phyloP scores from a whole-genome alignment of 2,329 filamentous ascomycete species.

The Aureobasidium lini region DNA sequence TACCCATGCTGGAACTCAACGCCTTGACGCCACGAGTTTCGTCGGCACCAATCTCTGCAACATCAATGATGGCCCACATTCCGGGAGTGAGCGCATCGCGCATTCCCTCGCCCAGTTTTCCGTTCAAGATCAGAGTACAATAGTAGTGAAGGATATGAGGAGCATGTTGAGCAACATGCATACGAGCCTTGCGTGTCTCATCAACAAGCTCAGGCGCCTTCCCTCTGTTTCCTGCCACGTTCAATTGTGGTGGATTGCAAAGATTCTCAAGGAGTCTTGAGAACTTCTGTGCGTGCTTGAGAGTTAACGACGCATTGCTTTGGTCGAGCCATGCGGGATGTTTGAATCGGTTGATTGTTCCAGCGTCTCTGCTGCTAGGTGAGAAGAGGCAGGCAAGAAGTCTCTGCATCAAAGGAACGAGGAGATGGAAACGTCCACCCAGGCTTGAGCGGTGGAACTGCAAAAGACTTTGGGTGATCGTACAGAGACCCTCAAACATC shows the following conservation, averaged over 20 bases:
- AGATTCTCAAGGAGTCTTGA: slow-evolving; percentile 52
- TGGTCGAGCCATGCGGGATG: slow-evolving; percentile 28
- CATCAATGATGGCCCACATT: slow-evolving; percentile 46
- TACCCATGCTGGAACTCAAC: slow-evolving; percentile 46
- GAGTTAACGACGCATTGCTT: slow-evolving; percentile 23
- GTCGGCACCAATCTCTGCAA: slow-evolving; percentile 35
- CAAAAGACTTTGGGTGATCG: slow-evolving; percentile 45
- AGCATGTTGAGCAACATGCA: slow-evolving; percentile 50
- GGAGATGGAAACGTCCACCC: slow-evolving; percentile 53
- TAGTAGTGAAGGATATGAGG: slow-evolving; percentile 53
- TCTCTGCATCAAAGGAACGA: slow-evolving; percentile 48
- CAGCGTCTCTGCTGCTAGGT: slow-evolving; percentile 25
- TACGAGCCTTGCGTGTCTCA: slow-evolving; percentile 51
- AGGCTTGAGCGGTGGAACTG: slow-evolving; percentile 52
- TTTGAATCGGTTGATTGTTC: slow-evolving; percentile 18
- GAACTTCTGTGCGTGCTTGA: slow-evolving; percentile 42
- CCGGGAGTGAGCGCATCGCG: slow-evolving; percentile 46
- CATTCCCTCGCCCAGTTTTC: slow-evolving; percentile 43
- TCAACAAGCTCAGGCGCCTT: slow-evolving; percentile 43
- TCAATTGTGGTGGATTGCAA: slow-evolving; percentile 53
- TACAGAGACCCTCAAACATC: slow-evolving; percentile 49
- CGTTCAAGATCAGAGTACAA: slow-evolving; percentile 44
- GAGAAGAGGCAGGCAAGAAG: slow-evolving; percentile 51
- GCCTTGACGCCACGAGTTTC: slow-evolving; percentile 40
- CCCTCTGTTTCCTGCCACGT: slow-evolving; percentile 37